A percentile compares a stretch with the other conserved stretches of the same genome.
These are phyloP conservation scores for Dioscorea cayenensis DNA, from an alignment of 116 monocot genomes.

Conservation along the genomic window DNA sequence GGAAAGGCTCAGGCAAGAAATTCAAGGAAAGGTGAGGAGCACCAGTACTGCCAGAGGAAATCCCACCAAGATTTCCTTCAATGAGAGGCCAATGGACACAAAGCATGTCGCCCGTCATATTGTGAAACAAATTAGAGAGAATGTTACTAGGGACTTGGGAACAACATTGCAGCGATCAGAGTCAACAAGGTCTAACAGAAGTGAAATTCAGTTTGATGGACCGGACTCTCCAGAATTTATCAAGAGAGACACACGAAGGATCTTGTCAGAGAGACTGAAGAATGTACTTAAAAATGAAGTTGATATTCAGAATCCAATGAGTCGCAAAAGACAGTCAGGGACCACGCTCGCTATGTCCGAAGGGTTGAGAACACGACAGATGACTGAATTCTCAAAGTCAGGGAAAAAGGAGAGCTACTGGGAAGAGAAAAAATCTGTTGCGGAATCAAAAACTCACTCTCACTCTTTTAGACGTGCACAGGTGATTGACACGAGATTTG, in stretches of 20 bases:
- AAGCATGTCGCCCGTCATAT: constrained; percentile 50
- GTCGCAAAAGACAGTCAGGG: constrained; percentile 10
- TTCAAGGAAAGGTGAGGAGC: constrained; percentile 35
- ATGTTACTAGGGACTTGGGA: constrained; percentile 43
- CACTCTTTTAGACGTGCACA: constrained; percentile 22
- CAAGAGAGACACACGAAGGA: constrained; percentile 33
- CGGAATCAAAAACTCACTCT: constrained; percentile 22
- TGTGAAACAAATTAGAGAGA: constrained; percentile 58
- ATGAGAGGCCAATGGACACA: constrained; percentile 22
- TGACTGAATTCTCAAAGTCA: constrained; percentile 22
- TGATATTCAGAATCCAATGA: constrained; percentile 11
- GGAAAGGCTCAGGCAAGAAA: constrained; percentile 63
- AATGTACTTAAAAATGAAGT: constrained; percentile 39
- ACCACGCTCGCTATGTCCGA: constrained; percentile 14
- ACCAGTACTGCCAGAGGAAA: neutral
- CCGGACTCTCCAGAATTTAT: constrained; percentile 30
- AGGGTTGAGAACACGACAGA: constrained; percentile 21
- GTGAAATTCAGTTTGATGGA: constrained; percentile 19
- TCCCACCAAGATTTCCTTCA: constrained; percentile 6
- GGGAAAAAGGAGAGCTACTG: constrained; percentile 17
- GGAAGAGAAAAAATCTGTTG: constrained; percentile 26
- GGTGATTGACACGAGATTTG: constrained; percentile 2
- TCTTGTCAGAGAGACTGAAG: constrained; percentile 39
- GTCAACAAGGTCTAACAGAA: constrained; percentile 38
- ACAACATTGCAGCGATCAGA: constrained; percentile 38